Base-by-base conservation (phyloP, 2,329 filamentous ascomycete species). In the Elsinoe perseae region DNA sequence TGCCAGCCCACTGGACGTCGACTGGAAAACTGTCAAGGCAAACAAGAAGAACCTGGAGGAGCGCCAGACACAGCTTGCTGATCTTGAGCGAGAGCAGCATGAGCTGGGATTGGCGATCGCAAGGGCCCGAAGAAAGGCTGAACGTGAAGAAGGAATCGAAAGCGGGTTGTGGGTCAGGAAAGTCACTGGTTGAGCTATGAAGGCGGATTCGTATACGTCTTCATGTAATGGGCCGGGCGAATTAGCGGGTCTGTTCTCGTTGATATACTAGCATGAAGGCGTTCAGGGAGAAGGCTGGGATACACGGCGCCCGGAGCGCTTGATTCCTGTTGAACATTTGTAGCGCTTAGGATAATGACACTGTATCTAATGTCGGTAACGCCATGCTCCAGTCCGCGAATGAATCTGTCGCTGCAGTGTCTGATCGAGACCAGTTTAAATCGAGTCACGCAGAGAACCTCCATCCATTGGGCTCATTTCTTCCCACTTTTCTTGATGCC, bases 401-500 rank as follows among this genome's bases (percentile, higher is more conserved):
- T 20, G 20, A 50, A 32, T 32, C 1, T 16, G 30, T 18, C 27
- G 44, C 23, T 25, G 43, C 23, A 30, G 25, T 30, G 14, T 3
- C 21, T 18, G 25, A 18, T 18, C 10, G 25, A 21, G 10, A 5
- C 44, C 18, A 20, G 12, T 8, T n/a, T 12, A 10, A 23, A 7
- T 30, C 25, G n/a, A 14, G 12, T 27, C n/a, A 50, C 21, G n/a
- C 44, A 20, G 18, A 18, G 1, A 14, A 2, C 36, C 18, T 23
- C 9, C 28, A 18, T 40, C 23, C n/a, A 3, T 2, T 18, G 2
- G 7, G 30, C 10, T 63, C 80, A 95, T 85, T 96, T 95, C 87
- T 96, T 95, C 73, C 90, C 91, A 60, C 87, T 93, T 83, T 95
- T 96, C 85, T 96, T 96, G 78, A 97, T 95, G 61, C 89, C 90